Evolutionary conservation across 139 green algal genomes (phyloP).

Genomic region (Trebouxia sp.): DNA sequence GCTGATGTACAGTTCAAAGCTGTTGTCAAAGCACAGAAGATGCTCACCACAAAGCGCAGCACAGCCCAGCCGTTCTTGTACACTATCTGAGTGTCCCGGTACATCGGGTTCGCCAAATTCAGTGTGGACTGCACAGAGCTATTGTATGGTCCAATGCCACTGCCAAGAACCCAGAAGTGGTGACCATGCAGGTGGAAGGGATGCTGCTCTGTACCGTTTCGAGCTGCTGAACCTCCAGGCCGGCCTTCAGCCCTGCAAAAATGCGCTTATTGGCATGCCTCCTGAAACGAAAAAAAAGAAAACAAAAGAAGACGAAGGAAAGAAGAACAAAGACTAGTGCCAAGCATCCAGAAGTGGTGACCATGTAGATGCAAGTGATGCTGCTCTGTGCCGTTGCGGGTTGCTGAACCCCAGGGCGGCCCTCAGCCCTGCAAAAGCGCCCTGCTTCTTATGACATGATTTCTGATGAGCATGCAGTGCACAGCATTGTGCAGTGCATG

Average conservation of each 20-base stretch:
- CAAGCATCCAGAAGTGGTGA: no score
- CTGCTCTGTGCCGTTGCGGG: no score
- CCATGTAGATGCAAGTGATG: no score
- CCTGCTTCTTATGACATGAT: no score
- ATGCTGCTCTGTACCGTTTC: slow-evolving; percentile 61
- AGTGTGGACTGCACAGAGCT: not conserved
- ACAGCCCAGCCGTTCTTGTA: slow-evolving; percentile 41
- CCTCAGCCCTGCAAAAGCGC: no score
- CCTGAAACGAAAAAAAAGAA: no score
- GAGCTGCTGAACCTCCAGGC: not conserved
- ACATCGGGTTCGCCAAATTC: slow-evolving; percentile 48
- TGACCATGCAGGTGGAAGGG: slow-evolving; percentile 77
- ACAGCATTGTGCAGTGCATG: no score
- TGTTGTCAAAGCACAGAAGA: slow-evolving; percentile 57
- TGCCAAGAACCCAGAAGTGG: slow-evolving; percentile 63
- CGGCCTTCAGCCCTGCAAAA: slow-evolving; percentile 5
- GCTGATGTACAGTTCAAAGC: slow-evolving; percentile 41
- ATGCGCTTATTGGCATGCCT: not conserved
- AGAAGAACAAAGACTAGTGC: no score
- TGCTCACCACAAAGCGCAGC: slow-evolving; percentile 49
- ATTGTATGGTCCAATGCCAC: slow-evolving; percentile 45
- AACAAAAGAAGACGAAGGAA: not conserved
- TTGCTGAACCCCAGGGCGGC: no score
- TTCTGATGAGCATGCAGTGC: no score
- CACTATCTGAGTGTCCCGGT: slow-evolving; percentile 51